Conservation (phyloP, 2,329 filamentous ascomycete genomes). For the Lachnellula suecica region DNA sequence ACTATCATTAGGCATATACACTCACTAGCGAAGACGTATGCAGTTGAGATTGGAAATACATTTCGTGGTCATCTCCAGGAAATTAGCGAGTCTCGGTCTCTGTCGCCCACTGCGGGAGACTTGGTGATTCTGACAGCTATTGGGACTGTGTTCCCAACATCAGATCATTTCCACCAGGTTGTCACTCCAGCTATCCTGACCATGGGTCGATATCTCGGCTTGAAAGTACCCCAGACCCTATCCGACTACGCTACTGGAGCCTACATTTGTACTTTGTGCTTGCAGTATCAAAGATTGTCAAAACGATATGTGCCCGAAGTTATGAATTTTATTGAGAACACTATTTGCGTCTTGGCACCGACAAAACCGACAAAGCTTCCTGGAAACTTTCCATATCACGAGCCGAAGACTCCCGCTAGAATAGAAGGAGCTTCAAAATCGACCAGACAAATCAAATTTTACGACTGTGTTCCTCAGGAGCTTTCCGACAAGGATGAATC, state of each 20-base stretch:
- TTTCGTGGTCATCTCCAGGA: slow-evolving; percentile 73
- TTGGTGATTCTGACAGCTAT: slow-evolving; percentile 82
- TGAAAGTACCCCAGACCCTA: slow-evolving; percentile 66
- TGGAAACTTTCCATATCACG: slow-evolving; percentile 62
- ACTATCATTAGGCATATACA: slow-evolving; percentile 85
- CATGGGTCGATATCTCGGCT: slow-evolving; percentile 80
- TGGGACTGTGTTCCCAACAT: slow-evolving; percentile 85
- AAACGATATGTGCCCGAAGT: slow-evolving; percentile 90
- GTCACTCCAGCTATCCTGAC: slow-evolving; percentile 85
- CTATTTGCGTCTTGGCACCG: slow-evolving; percentile 67
- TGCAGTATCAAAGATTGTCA: slow-evolving; percentile 81
- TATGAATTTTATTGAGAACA: slow-evolving; percentile 77
- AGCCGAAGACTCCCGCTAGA: slow-evolving; percentile 50
- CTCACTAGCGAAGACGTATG: slow-evolving; percentile 84
- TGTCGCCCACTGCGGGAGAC: slow-evolving; percentile 65
- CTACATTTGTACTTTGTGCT: slow-evolving; percentile 73
- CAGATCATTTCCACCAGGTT: slow-evolving; percentile 95
- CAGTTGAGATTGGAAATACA: slow-evolving; percentile 71
- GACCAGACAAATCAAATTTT: slow-evolving; percentile 56
- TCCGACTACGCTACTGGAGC: slow-evolving; percentile 71
- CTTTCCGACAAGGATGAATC: slow-evolving; percentile 24
- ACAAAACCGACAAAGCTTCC: slow-evolving; percentile 44
- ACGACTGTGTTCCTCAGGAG: slow-evolving; percentile 48
- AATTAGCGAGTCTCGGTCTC: slow-evolving; percentile 47
- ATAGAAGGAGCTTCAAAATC: slow-evolving; percentile 43